Evolutionary conservation across 257 asterid species (phyloP).

Genomic region (Nicotiana benthamiana): DNA sequence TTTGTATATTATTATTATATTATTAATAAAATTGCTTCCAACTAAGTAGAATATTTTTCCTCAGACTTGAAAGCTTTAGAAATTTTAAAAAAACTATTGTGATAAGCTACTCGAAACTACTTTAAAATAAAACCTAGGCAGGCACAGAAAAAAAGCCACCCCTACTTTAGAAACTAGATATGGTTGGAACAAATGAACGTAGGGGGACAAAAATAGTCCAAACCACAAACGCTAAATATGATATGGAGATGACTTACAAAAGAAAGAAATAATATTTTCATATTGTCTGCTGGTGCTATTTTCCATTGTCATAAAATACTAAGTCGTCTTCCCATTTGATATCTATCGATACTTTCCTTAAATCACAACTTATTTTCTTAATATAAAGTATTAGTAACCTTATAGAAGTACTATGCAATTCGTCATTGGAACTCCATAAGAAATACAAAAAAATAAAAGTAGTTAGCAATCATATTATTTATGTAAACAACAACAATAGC

Average conservation of each 20-base stretch:
- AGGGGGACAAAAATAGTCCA: background rate
- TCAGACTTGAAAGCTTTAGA: too few relatives aligned
- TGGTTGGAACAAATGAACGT: background rate
- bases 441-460: too few relatives aligned
- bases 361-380: background rate
- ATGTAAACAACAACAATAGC: too few relatives aligned
- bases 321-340: background rate
- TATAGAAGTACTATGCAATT: too few relatives aligned
- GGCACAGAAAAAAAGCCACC: too few relatives aligned
- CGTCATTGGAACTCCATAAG: too few relatives aligned
- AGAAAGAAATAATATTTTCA: background rate
- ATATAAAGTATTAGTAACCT: too few relatives aligned
- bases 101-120: background rate
- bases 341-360: background rate
- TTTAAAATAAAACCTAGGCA: background rate
- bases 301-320: slow-evolving; percentile 1
- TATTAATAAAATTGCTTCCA: too few relatives aligned
- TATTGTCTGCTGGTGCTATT: background rate
- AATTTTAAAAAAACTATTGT: too few relatives aligned
- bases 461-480: too few relatives aligned
- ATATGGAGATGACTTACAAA: background rate
- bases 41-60: too few relatives aligned
- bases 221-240: background rate
- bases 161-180: background rate
- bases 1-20: too few relatives aligned